A percentile compares a stretch with the other conserved stretches of the same genome.
Conservation (phyloP, 768 basidiomycete genomes). For the Punctularia strigosozonata region DNA sequence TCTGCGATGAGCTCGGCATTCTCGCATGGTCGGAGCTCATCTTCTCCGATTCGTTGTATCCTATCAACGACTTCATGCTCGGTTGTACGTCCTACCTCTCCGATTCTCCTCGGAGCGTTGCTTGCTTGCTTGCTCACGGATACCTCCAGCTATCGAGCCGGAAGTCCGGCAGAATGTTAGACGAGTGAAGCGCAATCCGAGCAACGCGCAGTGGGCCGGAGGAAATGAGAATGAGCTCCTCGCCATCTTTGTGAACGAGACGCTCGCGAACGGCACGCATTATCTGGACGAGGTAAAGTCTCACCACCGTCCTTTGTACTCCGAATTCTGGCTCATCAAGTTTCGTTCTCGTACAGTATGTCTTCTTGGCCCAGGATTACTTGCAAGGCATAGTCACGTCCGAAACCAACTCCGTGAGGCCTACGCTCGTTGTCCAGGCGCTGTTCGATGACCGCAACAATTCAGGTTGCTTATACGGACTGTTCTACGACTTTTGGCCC, state of each 20-base stretch:
- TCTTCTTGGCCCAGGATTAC: conserved; percentile 39
- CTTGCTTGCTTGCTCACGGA: too few species aligned
- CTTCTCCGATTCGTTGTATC: conserved; percentile 45
- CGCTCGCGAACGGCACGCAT: conserved; percentile 30
- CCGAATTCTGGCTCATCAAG: too few species aligned
- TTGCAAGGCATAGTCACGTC: conserved; percentile 33
- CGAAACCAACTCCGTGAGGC: conserved; percentile 37
- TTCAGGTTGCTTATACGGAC: conserved; percentile 43
- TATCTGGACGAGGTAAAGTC: conserved; percentile 34
- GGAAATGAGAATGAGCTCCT: conserved; percentile 53
- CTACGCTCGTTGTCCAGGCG: too few species aligned
- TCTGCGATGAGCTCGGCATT: conserved; percentile 50
- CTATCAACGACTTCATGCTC: conserved; percentile 41
- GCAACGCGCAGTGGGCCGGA: conserved; percentile 47
- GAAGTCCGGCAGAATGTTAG: conserved; percentile 49
- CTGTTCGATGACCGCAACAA: too few species aligned
- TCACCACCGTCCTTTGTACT: too few species aligned
- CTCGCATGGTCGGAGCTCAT: conserved; percentile 53
- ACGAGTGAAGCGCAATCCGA: conserved; percentile 42
- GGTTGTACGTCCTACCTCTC: too few species aligned
- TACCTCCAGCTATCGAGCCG: conserved; percentile 35
- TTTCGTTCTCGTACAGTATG: conserved; percentile 22
- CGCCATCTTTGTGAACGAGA: conserved; percentile 24
- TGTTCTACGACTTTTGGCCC: conserved; percentile 49
- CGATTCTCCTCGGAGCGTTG: too few species aligned